Base-by-base conservation (phyloP, 169 alveolate species). In the Plasmodium malariae region DNA sequence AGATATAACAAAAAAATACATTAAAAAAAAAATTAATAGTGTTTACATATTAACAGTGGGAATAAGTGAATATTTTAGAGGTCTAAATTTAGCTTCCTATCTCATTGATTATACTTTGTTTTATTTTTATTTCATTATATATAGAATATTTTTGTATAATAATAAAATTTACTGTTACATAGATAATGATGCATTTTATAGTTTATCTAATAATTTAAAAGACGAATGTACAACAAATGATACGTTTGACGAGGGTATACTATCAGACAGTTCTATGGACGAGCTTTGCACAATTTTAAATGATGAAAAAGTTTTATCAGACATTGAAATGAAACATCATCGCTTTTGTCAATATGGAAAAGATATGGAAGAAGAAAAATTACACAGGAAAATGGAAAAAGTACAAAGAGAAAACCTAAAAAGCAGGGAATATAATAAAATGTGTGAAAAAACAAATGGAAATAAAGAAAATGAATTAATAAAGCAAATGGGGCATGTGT, bases 31-130 rank as follows among this genome's bases (percentile, higher is more conserved):
- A 49, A 83, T 83, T 9, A 83, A 55, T 57, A 67, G 83, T 83
- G 36, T 83, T 32, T 83, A 83, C 36, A 83, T 83, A 26, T 67
- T 83, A 67, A 83, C 91, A 34, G 91, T 83, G 19, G 91, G 91
- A 67, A 68, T 83, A 83, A 83, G 65, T 83, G 91, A 83, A 43
- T 83, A 83, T 70, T 83, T 83, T 68, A 67, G 91, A 45, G 91
- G 91, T n/a, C 30, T 83, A 19, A 65, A 49, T 54, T 83, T 83
- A 83, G 91, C 91, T 32, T 83, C 91, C 26, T 83, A 65, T 48
- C 91, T 83, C 30, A 83, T 83, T 67, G 83, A 83, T 51, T 83
- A 83, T 28, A 65, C 91, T 2, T 26, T 83, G 17, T 83, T 49
- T 83, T 83, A 60, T 67, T 83, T 83, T 59, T 83, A 83, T 43